Conservation (phyloP, 768 basidiomycete genomes). For the Candolleomyces aberdarensis region DNA sequence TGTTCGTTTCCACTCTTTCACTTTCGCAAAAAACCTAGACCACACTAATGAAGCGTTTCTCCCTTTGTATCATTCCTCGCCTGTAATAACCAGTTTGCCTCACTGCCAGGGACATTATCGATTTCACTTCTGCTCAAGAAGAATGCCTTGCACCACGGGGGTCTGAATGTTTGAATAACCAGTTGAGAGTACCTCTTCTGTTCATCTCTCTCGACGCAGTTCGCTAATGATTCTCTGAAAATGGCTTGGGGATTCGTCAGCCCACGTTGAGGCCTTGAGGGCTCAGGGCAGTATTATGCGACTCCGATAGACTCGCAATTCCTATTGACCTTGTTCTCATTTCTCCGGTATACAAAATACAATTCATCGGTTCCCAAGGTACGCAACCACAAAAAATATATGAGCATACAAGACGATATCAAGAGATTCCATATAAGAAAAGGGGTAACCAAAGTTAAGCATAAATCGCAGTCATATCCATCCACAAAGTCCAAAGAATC, state of each 20-base stretch:
- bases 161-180: background rate
- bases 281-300: too few relatives aligned
- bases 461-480: too few relatives aligned
- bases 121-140: background rate
- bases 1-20: background rate
- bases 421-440: too few relatives aligned
- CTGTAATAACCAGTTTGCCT: conserved; percentile 1
- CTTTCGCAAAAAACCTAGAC: background rate
- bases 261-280: too few relatives aligned
- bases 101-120: background rate
- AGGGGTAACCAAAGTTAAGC: too few relatives aligned
- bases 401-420: too few relatives aligned
- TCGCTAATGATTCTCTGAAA: background rate
- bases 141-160: background rate
- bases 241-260: background rate
- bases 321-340: too few relatives aligned
- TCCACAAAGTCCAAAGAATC: too few relatives aligned
- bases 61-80: background rate
- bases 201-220: background rate
- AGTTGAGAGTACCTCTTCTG: background rate
- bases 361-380: too few relatives aligned
- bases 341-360: too few relatives aligned
- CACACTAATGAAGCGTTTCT: background rate
- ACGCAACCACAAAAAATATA: too few relatives aligned
- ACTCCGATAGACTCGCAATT: too few relatives aligned